Conservation (phyloP, 2,329 filamentous ascomycete genomes). For the Sclerotiophoma versabilis region DNA sequence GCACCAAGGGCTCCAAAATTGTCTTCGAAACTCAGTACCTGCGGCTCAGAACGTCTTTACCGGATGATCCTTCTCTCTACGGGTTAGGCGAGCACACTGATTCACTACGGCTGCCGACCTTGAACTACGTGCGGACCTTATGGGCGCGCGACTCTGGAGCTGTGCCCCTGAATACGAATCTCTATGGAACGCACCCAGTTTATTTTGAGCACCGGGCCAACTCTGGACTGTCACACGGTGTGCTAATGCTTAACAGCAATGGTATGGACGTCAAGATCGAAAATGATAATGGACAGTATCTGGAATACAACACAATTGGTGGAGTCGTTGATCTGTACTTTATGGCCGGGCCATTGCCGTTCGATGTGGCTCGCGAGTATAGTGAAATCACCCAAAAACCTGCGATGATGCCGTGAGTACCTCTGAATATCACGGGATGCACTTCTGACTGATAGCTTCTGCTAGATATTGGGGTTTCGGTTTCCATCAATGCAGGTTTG, state of each 20-base stretch:
- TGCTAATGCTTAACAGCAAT: constrained; percentile 46
- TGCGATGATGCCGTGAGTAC: constrained; percentile 52
- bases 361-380: constrained; percentile 57
- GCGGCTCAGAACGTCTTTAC: constrained; percentile 72
- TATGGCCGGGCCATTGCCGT: constrained; percentile 56
- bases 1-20: constrained; percentile 70
- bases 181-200: constrained; percentile 77
- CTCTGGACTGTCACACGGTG: constrained; percentile 41
- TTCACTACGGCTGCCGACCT: constrained; percentile 70
- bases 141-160: constrained; percentile 73
- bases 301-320: constrained; percentile 80
- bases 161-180: constrained; percentile 67
- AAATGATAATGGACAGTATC: constrained; percentile 68
- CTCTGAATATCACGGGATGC: no score
- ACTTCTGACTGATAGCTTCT: background rate
- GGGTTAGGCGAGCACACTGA: constrained; percentile 81
- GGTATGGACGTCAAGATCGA: constrained; percentile 78
- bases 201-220: constrained; percentile 73
- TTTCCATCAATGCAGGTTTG: constrained; percentile 59
- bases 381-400: constrained; percentile 55
- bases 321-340: constrained; percentile 74
- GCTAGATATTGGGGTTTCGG: constrained; percentile 57
- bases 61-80: constrained; percentile 73
- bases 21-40: constrained; percentile 81
- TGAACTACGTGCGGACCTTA: constrained; percentile 72